Conservation (phyloP, 106 monocot genomes). For the Apostasia ramifera region DNA sequence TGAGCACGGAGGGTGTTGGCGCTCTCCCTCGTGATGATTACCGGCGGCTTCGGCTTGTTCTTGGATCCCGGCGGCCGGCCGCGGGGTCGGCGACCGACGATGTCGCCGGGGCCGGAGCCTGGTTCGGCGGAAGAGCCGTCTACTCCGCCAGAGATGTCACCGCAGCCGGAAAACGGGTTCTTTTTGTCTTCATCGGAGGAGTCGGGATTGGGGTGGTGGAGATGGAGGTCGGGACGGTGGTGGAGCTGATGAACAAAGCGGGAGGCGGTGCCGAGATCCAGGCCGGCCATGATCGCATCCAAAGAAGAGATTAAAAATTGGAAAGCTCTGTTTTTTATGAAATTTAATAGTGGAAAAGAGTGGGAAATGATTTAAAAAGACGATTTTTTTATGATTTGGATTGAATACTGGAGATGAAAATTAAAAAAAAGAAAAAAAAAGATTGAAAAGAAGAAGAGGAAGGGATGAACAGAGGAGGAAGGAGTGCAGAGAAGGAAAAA, state of each 20-base stretch:
- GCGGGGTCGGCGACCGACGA: not conserved
- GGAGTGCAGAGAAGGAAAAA: not conserved
- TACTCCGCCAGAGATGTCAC: not conserved
- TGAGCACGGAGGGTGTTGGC: conserved; percentile 11
- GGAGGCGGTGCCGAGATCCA: conserved; percentile 9
- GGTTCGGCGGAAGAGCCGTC: not conserved
- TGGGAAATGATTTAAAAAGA: not conserved
- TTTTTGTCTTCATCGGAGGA: not conserved
- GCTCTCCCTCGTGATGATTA: conserved; percentile 12
- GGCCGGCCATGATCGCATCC: not conserved
- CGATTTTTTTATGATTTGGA: not conserved
- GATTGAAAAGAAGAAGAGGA: too few relatives aligned
- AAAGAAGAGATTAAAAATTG: not conserved
- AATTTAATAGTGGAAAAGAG: too few relatives aligned
- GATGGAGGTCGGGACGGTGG: conserved; percentile 4
- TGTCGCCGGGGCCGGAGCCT: not conserved
- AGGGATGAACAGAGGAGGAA: not conserved
- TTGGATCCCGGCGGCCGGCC: conserved; percentile 6
- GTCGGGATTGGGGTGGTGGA: not conserved
- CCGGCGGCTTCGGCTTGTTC: conserved; percentile 10
- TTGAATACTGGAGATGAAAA: too few relatives aligned
- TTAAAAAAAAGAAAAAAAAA: not conserved
- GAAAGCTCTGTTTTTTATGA: too few relatives aligned
- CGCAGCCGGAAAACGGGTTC: not conserved
- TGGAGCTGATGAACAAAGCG: conserved; percentile 10